phyloP scores from a whole-genome alignment of 108 stramenopile species.

The Pinguiococcus pyrenoidosus region DNA sequence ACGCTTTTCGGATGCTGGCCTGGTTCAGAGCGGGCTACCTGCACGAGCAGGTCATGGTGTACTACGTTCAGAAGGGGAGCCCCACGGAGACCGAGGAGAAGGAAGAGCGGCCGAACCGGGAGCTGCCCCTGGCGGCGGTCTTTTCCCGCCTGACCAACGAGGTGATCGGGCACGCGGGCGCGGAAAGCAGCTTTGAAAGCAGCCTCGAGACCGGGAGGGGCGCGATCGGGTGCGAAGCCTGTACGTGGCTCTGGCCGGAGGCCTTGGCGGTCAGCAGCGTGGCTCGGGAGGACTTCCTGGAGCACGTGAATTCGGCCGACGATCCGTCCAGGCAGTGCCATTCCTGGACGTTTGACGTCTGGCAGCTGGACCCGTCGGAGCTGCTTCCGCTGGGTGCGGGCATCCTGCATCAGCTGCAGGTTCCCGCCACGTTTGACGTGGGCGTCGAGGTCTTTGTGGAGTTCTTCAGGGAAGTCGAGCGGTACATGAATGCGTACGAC shows the following conservation, averaged over 20 bases:
- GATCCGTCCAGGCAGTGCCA: neutral
- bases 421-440: neutral
- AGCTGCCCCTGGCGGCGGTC: too few species aligned
- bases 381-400: neutral
- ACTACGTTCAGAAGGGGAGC: too few species aligned
- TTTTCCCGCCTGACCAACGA: too few species aligned
- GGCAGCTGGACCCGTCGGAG: too few species aligned
- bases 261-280: neutral
- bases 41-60: constrained; percentile 12
- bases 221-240: too few species aligned
- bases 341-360: neutral
- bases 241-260: too few species aligned
- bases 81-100: neutral
- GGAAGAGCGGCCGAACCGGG: too few species aligned
- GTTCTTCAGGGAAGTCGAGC: neutral
- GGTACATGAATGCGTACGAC: neutral
- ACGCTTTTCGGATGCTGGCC: constrained; percentile 9
- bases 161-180: too few species aligned
- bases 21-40: constrained; percentile 22
- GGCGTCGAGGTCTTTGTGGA: neutral
- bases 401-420: neutral
- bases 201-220: too few species aligned
- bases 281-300: too few species aligned
- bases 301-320: neutral
- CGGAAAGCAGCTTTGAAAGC: too few species aligned